Conservation (phyloP, 352 stramenopile genomes). For the Phytophthora idaei region DNA sequence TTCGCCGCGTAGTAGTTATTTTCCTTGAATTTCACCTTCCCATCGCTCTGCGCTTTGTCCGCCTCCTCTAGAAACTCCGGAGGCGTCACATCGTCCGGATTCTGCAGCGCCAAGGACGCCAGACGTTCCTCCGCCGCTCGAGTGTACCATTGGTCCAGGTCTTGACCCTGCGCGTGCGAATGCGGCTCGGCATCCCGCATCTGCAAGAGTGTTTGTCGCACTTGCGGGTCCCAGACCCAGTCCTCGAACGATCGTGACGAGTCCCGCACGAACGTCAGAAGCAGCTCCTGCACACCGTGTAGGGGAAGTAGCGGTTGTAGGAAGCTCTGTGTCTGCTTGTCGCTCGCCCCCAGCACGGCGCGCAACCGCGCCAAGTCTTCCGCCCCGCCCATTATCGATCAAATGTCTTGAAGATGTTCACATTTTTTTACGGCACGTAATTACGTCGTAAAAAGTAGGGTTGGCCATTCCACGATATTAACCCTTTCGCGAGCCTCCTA, state of each 20-base stretch:
- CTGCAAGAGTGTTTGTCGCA: slow-evolving; percentile 56
- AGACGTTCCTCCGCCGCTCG: slow-evolving; percentile 35
- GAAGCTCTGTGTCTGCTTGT: slow-evolving; percentile 62
- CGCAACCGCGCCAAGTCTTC: slow-evolving; percentile 50
- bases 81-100: slow-evolving; percentile 26
- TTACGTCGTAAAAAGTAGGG: too few species aligned
- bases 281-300: slow-evolving; percentile 66
- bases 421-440: not conserved
- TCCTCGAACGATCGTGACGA: slow-evolving; percentile 64
- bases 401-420: not conserved
- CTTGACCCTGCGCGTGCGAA: slow-evolving; percentile 27
- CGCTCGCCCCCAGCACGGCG: slow-evolving; percentile 40
- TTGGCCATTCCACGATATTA: too few species aligned
- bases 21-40: slow-evolving; percentile 68
- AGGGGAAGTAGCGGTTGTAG: slow-evolving; percentile 64
- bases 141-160: slow-evolving; percentile 56
- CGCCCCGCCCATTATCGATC: not conserved
- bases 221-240: slow-evolving; percentile 75
- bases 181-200: slow-evolving; percentile 45
- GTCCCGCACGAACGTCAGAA: slow-evolving; percentile 75
- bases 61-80: slow-evolving; percentile 43
- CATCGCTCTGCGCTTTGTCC: slow-evolving; percentile 57
- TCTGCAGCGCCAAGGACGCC: slow-evolving; percentile 14
- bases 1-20: slow-evolving; percentile 68
- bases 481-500: too few species aligned